Percentiles rank a stretch among this genome's conserved stretches.
These are phyloP conservation scores for Eutypa lata DNA, from an alignment of 2,329 filamentous ascomycete species.

Conservation along the genomic window DNA sequence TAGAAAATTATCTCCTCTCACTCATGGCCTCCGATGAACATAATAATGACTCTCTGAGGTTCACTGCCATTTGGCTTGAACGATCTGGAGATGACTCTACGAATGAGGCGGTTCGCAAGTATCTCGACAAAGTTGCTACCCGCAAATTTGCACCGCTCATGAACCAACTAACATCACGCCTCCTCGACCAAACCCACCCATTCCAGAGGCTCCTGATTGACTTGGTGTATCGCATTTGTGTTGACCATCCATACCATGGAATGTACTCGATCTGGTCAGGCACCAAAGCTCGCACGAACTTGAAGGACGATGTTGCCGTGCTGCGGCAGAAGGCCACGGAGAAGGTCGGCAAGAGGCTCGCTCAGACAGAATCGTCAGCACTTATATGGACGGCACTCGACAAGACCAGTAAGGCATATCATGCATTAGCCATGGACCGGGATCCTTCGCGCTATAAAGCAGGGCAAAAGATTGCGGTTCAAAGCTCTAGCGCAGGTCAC, in stretches of 20 bases:
- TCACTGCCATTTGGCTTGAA: constrained; percentile 92
- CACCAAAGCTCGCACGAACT: constrained; percentile 64
- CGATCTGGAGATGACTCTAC: constrained; percentile 72
- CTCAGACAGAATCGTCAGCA: constrained; percentile 46
- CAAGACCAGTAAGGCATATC: constrained; percentile 67
- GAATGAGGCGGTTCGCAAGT: constrained; percentile 70
- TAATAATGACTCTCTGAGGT: constrained; percentile 85
- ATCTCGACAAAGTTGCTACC: constrained; percentile 74
- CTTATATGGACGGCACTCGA: constrained; percentile 69
- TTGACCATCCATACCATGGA: constrained; percentile 91
- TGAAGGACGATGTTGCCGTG: constrained; percentile 70
- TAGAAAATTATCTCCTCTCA: constrained; percentile 90
- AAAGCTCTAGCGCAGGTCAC: constrained; percentile 60
- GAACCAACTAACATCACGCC: constrained; percentile 93
- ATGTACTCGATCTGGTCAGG: constrained; percentile 96
- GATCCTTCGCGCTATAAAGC: constrained; percentile 65
- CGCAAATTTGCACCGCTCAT: constrained; percentile 89
- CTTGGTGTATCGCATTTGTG: constrained; percentile 79
- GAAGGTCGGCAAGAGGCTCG: constrained; percentile 61
- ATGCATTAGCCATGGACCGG: constrained; percentile 61
- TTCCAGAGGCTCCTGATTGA: constrained; percentile 77
- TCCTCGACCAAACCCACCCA: constrained; percentile 64
- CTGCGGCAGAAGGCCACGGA: constrained; percentile 73
- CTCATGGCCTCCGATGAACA: constrained; percentile 82
- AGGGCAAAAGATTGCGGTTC: constrained; percentile 58